phyloP scores from a whole-genome alignment of 805 yeast genomes.

The Metschnikowia kunwiensis region DNA sequence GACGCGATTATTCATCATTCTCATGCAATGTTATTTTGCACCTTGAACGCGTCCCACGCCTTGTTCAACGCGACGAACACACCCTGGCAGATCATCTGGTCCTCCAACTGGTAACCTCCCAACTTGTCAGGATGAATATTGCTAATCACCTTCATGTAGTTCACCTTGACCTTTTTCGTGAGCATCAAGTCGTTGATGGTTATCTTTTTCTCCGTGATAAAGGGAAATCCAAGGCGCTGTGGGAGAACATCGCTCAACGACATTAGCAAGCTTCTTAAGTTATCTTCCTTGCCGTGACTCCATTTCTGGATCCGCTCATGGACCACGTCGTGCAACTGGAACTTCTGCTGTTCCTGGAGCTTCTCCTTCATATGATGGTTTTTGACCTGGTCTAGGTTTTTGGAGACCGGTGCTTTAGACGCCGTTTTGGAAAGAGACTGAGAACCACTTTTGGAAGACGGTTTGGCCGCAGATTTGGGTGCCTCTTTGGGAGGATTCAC shows the following conservation, averaged over 20 bases:
- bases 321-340: slow-evolving; percentile 60
- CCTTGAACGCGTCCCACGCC: slow-evolving; percentile 66
- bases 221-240: slow-evolving; percentile 27
- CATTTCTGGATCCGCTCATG: slow-evolving; percentile 54
- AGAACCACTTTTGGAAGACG: slow-evolving; percentile 5
- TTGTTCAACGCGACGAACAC: slow-evolving; percentile 80
- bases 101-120: slow-evolving; percentile 57
- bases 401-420: background rate
- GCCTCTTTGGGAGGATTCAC: slow-evolving; percentile 49
- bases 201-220: slow-evolving; percentile 38
- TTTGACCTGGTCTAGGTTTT: slow-evolving; percentile 33
- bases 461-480: slow-evolving; percentile 13
- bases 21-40: slow-evolving; percentile 19
- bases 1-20: too few relatives aligned
- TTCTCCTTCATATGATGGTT: slow-evolving; percentile 25
- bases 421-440: background rate
- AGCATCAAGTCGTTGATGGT: slow-evolving; percentile 73
- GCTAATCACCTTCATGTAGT: slow-evolving; percentile 78
- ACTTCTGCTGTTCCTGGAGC: slow-evolving; percentile 31
- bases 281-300: slow-evolving; percentile 75
- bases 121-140: slow-evolving; percentile 85
- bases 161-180: slow-evolving; percentile 83
- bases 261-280: slow-evolving; percentile 72
- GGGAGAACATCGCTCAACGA: slow-evolving; percentile 66
- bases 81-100: slow-evolving; percentile 79